These are phyloP conservation scores for Delonix regia DNA, from an alignment of 306 rosid species.

Conservation along the genomic window DNA sequence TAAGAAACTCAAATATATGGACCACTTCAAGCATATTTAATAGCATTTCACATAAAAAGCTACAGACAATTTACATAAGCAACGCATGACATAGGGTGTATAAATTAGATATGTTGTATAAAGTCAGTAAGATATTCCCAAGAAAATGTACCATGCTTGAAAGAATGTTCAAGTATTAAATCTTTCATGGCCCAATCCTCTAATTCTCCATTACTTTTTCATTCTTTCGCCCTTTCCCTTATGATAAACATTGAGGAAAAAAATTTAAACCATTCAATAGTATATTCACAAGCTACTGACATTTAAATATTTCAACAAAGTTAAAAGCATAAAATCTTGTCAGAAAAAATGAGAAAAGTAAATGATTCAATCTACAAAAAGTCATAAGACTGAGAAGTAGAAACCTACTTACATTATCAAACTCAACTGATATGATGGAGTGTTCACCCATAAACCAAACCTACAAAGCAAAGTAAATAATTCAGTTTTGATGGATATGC, in stretches of 20 bases:
- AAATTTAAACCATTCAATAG: not conserved
- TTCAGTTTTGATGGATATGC: conserved; percentile 18
- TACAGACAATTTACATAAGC: not conserved
- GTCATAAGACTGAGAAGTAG: conserved; percentile 31
- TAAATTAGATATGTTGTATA: not conserved
- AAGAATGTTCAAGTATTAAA: no score
- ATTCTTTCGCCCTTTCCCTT: not conserved
- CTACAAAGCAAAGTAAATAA: conserved; percentile 53
- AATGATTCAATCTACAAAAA: no score
- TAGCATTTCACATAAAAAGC: no score
- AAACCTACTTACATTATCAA: conserved; percentile 72
- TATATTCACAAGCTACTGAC: conserved; percentile 18
- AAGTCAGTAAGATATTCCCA: no score
- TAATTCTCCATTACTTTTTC: conserved; percentile 25
- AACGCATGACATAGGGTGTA: not conserved
- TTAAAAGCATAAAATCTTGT: conserved; percentile 1
- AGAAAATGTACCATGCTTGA: no score
- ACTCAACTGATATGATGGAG: conserved; percentile 80
- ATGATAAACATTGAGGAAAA: conserved; percentile 12
- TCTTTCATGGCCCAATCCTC: no score
- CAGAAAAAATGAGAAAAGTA: conserved; percentile 19
- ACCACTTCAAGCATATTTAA: no score
- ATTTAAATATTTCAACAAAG: not conserved
- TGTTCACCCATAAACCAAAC: conserved; percentile 92
- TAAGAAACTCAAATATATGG: no score